These are phyloP conservation scores for Saxophila tyrrhenica DNA, from an alignment of 495 filamentous ascomycete genomes.

Conservation along the genomic window DNA sequence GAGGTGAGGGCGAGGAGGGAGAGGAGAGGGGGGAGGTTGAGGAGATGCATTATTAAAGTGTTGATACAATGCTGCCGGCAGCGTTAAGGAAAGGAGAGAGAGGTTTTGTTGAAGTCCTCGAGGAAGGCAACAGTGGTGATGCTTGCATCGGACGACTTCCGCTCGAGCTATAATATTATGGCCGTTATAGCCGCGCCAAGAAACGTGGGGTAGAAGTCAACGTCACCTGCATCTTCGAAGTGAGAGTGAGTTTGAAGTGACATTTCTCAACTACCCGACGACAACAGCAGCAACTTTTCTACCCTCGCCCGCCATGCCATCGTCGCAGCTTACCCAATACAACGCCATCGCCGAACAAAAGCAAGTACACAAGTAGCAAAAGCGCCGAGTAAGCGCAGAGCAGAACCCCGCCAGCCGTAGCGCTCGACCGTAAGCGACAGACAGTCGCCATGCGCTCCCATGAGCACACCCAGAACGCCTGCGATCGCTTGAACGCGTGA, in stretches of 20 bases:
- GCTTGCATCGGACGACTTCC: too few relatives aligned
- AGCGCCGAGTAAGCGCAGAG: not conserved
- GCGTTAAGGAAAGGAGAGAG: not conserved
- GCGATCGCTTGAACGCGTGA: not conserved
- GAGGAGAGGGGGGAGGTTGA: not conserved
- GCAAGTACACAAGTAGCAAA: not conserved
- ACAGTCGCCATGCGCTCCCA: not conserved
- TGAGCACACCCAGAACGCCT: not conserved
- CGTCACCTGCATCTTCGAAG: too few relatives aligned
- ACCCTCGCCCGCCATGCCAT: not conserved
- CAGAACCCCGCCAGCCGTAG: not conserved
- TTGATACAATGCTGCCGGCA: too few relatives aligned
- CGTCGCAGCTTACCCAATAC: not conserved
- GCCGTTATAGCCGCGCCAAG: too few relatives aligned
- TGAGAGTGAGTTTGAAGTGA: not conserved
- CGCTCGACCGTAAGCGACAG: not conserved
- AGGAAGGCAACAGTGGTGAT: not conserved
- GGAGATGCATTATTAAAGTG: constrained; percentile 2
- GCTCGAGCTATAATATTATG: too few relatives aligned
- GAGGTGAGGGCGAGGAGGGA: constrained; percentile 7
- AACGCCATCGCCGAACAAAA: too few relatives aligned
- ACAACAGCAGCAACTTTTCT: not conserved
- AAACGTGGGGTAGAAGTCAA: too few relatives aligned
- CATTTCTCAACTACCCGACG: too few relatives aligned
- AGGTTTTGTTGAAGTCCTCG: not conserved